phyloP scores from a whole-genome alignment of 768 basidiomycete genomes.

The Mycena pura region DNA sequence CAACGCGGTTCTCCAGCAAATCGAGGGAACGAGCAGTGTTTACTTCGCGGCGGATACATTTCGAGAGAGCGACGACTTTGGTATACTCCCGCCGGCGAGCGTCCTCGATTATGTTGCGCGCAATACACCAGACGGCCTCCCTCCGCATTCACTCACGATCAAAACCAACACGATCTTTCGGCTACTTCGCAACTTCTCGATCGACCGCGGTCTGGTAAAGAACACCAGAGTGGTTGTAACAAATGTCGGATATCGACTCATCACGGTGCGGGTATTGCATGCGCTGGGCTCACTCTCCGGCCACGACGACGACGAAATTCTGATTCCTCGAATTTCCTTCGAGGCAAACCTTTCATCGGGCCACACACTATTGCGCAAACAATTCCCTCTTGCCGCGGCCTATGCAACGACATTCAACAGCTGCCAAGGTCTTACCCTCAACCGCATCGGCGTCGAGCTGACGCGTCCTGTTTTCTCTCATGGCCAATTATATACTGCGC shows the following conservation, averaged over 20 bases:
- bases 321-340: slow-evolving; percentile 30
- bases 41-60: slow-evolving; percentile 27
- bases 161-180: slow-evolving; percentile 42
- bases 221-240: slow-evolving; percentile 44
- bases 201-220: slow-evolving; percentile 45
- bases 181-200: slow-evolving; percentile 45
- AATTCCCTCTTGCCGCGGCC: slow-evolving; percentile 46
- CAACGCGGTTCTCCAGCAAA: slow-evolving; percentile 31
- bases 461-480: slow-evolving; percentile 46
- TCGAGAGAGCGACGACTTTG: slow-evolving; percentile 3
- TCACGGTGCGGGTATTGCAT: slow-evolving; percentile 20
- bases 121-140: slow-evolving; percentile 23
- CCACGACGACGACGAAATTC: slow-evolving; percentile 13
- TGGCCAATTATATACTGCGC: slow-evolving; percentile 31
- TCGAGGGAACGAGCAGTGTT: slow-evolving; percentile 24
- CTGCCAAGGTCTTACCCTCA: slow-evolving; percentile 48
- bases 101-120: slow-evolving; percentile 24
- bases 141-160: slow-evolving; percentile 33
- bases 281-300: background rate
- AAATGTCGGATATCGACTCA: slow-evolving; percentile 30
- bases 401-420: slow-evolving; percentile 52
- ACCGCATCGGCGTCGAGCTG: slow-evolving; percentile 46
- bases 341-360: slow-evolving; percentile 24
- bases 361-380: slow-evolving; percentile 39
- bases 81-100: slow-evolving; percentile 13